Percentiles rank a stretch among this genome's conserved stretches.
phyloP scores from a whole-genome alignment of 805 yeast species.

The Candida coleopterorum region DNA sequence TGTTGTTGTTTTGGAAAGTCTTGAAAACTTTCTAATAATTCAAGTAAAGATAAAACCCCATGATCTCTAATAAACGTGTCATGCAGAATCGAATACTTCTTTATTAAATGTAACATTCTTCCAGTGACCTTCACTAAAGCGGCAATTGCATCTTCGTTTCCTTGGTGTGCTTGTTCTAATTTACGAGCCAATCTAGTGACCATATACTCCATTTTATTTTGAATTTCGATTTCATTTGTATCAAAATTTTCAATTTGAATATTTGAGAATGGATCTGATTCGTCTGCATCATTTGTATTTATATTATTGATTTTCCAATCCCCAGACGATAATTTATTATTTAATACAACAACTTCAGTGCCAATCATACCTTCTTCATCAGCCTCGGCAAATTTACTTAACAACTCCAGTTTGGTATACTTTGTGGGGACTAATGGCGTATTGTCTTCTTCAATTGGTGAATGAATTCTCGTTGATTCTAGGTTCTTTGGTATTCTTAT shows the following conservation, averaged over 20 bases:
- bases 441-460: not conserved
- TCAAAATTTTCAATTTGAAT: conserved; percentile 36
- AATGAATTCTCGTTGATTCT: conserved; percentile 8
- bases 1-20: conserved; percentile 27
- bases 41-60: conserved; percentile 35
- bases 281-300: conserved; percentile 11
- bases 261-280: conserved; percentile 34
- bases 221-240: conserved; percentile 38
- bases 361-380: conserved; percentile 16
- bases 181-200: conserved; percentile 27
- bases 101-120: conserved; percentile 32
- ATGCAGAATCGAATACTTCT: conserved; percentile 37
- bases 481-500: conserved; percentile 6
- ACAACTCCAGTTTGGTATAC: conserved; percentile 23
- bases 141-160: conserved; percentile 25
- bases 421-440: conserved; percentile 5
- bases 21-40: conserved; percentile 30
- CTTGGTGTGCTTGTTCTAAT: conserved; percentile 25
- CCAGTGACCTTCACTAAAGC: conserved; percentile 33
- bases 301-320: not conserved
- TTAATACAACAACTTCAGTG: not conserved
- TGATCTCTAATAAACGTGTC: conserved; percentile 37
- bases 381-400: conserved; percentile 27
- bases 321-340: not conserved
- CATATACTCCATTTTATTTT: conserved; percentile 35